Base-by-base conservation (phyloP, 2,329 filamentous ascomycete species). In the Fusarium xylarioides region DNA sequence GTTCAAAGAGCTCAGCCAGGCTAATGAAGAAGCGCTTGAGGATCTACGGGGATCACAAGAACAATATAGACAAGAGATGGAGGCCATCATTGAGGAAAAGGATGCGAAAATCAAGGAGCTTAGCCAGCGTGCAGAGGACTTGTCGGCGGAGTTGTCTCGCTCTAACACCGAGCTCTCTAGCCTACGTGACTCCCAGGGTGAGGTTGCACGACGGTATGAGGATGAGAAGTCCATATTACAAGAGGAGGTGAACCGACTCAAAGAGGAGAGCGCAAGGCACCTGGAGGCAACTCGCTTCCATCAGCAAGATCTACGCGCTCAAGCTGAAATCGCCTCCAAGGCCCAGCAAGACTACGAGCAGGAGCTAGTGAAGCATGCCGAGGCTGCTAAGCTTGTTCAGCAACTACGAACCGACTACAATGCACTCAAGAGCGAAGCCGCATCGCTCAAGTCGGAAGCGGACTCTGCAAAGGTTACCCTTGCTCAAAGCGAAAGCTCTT, bases 271-370 rank as follows among this genome's bases (percentile, higher is more conserved):
- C 65, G 93, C 95, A 74, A 90, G 93, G 59, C 92, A 95, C 80
- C 87, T 91, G 68, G 92, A 94, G 68, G 92, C 95, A 55, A 91
- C 94, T 37, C 91, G 93, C 74, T 94, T 93, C 79, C 93, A 97
- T 79, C 94, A 97, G 79, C 93, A 97, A 77, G 95, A 98, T 77
- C 89, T 98, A 46, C 95, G 96, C 70, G 92, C 94, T 0, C 96
- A 99, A 81, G 95, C 95, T 34, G 93, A 97, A 49, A 98, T 99
- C 78, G 95, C 96, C 5, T 91, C 94, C 59, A 93, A 94, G 81
- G 95, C 96, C 7, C 96, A 99, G 80, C 92, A 97, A 79, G 95
- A 96, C 75, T 99, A 99, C 79, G 97, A 99, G 81, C 91, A 91
- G 71, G 96, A 99, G 81, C 88, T 99, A 16, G 89, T 97, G 77